Evolutionary conservation across 371 early-diverging fungal genomes (phyloP).

Genomic region (Saksenaea vasiformis): DNA sequence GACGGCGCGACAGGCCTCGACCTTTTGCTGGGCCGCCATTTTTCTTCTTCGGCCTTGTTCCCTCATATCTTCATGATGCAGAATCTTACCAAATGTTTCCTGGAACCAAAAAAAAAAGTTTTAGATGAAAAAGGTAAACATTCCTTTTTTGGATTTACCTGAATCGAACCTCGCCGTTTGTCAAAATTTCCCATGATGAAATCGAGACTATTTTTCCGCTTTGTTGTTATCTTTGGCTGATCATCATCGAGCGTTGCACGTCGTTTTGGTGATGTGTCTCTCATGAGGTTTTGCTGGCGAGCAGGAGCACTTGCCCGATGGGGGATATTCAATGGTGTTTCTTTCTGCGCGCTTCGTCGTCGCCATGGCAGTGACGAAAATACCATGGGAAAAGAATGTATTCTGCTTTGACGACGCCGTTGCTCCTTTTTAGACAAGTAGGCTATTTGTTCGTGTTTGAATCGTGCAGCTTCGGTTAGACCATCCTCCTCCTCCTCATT

Average conservation of each 20-base stretch:
- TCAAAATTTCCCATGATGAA: not conserved
- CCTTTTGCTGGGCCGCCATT: not conserved
- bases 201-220: not conserved
- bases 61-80: not conserved
- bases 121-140: not conserved
- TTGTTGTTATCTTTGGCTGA: no score
- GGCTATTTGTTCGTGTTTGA: not conserved
- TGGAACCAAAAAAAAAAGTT: not conserved
- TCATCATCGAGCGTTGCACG: not conserved
- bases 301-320: not conserved
- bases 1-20: not conserved
- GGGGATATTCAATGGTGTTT: no score
- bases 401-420: not conserved
- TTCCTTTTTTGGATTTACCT: not conserved
- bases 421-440: not conserved
- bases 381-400: not conserved
- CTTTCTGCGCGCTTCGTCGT: no score
- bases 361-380: not conserved
- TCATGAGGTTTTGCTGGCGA: no score
- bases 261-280: not conserved
- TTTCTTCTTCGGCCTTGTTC: slow-evolving; percentile 1
- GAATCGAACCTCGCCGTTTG: not conserved
- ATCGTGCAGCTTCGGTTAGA: not conserved
- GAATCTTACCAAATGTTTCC: not conserved
- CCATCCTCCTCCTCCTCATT: not conserved